Evolutionary conservation across 2,329 filamentous ascomycete genomes (phyloP), one percentile per base, ranked within the genome.

Genomic region (Gaeumannomyces tritici): DNA sequence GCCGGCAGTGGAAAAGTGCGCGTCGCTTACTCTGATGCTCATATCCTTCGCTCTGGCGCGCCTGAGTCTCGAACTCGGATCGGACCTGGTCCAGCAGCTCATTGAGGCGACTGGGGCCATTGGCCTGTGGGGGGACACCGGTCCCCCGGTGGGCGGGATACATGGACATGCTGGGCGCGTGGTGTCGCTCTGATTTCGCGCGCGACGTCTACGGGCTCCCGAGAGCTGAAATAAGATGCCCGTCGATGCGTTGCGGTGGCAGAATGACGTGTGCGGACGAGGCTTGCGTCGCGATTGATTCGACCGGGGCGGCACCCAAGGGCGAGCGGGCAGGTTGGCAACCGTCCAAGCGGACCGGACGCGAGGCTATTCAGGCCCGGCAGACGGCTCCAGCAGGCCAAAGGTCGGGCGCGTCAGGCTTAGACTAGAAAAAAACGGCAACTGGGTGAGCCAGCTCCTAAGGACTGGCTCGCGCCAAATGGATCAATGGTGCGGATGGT

Each of bases 11-110:
- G 24, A 31, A 51, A 31, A 18, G 13, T 55, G 42, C 29, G n/a
- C 59, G 21, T 61, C 28, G 33, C 92, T 82, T 86, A 97, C 93
- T 89, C 74, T 96, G 92, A 74, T 93, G 90, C 74, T 99, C 93
- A 74, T 92, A 96, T 69, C 91, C 90, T 73, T 91, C 91, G 67
- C 87, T 89, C 69, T 90, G 87, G 67, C 90, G 87, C 69, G 88
- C 83, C 75, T 96, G 90, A 65, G 83, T 88, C 68, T 98, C 93
- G 69, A 97, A 98, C 76, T 99, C 95, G 71, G 86, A 83, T 72
- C 93, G 88, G 70, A 99, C 86, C 74, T 92, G 89, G 63, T 98
- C 93, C 72, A 99, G 83, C 66, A 98, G 86, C 81, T 99, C 93
- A 68, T 89, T 91, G 70, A 98, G 82, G 68, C 95, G 91, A 69